Conservation (phyloP, 108 stramenopile species). For the Bacterosira constricta region DNA sequence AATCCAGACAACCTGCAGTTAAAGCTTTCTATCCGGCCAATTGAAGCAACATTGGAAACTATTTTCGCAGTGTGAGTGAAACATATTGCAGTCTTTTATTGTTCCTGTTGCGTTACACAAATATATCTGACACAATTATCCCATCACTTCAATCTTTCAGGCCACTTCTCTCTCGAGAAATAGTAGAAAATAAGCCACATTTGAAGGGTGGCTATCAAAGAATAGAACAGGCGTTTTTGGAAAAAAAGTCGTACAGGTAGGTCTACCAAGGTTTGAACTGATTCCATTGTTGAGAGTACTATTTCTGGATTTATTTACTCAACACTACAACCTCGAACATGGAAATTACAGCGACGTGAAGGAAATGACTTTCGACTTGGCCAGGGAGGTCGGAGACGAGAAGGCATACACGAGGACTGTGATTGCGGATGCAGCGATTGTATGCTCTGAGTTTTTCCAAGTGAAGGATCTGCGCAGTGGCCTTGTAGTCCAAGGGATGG, state of each 20-base stretch:
- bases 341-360: constrained; percentile 23
- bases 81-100: not conserved
- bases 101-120: not conserved
- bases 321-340: no score
- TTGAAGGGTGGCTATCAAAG: constrained; percentile 26
- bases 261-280: no score
- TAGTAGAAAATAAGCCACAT: constrained; percentile 20
- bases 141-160: not conserved
- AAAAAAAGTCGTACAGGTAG: constrained; percentile 23
- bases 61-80: not conserved
- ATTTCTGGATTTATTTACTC: no score
- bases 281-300: no score
- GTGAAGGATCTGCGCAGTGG: constrained; percentile 27
- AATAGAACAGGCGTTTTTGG: constrained; percentile 23
- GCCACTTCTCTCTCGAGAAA: constrained; percentile 16
- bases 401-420: constrained; percentile 22
- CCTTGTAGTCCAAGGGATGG: constrained; percentile 34
- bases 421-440: constrained; percentile 37
- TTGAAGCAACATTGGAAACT: not conserved
- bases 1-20: not conserved
- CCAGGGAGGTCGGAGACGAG: constrained; percentile 25
- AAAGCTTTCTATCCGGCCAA: not conserved
- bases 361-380: constrained; percentile 22
- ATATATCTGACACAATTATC: not conserved
- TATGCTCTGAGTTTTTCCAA: constrained; percentile 43